Evolutionary conservation across 345 rosid species (phyloP).

Genomic region (Fremontodendron californicum): DNA sequence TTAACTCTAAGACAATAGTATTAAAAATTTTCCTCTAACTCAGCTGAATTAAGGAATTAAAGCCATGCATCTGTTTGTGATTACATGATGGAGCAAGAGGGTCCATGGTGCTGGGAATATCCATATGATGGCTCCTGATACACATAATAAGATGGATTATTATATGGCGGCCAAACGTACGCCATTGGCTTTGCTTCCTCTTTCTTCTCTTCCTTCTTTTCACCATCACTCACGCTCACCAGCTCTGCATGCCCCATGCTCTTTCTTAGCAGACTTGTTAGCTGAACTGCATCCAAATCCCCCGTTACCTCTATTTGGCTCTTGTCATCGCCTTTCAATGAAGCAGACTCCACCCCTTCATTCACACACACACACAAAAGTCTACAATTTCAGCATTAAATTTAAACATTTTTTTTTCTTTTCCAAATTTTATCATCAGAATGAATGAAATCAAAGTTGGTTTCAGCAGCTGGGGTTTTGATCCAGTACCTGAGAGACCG

Average conservation of each 20-base stretch:
- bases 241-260: conserved; percentile 40
- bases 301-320: conserved; percentile 48
- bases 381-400: not conserved
- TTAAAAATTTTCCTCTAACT: not conserved
- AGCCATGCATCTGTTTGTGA: not conserved
- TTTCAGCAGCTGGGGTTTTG: not conserved
- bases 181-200: not conserved
- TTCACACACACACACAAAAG: too few relatives aligned
- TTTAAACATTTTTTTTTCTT: too few relatives aligned
- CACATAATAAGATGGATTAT: not conserved
- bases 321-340: conserved; percentile 38
- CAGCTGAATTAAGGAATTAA: too few relatives aligned
- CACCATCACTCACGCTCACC: conserved; percentile 22
- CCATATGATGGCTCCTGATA: not conserved
- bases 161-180: not conserved
- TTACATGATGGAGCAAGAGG: conserved; percentile 15
- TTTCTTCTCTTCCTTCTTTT: not conserved
- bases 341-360: conserved; percentile 39
- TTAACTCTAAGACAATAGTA: too few relatives aligned
- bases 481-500: conserved; percentile 20
- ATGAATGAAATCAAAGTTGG: not conserved
- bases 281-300: conserved; percentile 28
- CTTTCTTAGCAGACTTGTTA: conserved; percentile 29
- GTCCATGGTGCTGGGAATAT: not conserved
- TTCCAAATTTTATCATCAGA: too few relatives aligned